Percentiles rank a stretch among this genome's conserved stretches.
These are phyloP conservation scores for Nicotiana rustica DNA, from an alignment of 305 asterid genomes.

Conservation along the genomic window DNA sequence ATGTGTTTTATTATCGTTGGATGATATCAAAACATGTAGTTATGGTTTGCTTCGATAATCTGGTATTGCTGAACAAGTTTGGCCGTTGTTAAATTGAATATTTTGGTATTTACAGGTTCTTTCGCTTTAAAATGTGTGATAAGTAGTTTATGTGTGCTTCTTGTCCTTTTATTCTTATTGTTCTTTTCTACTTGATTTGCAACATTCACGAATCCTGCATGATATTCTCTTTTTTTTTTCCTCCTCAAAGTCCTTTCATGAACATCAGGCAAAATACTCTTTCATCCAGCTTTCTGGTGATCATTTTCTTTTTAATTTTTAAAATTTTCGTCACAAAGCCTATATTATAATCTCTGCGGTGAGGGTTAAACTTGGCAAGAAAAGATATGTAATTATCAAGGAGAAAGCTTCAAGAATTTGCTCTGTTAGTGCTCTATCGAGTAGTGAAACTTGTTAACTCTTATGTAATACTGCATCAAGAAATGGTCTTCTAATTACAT, in stretches of 20 bases:
- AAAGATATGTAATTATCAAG: background rate
- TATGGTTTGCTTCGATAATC: background rate
- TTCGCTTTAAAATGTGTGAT: background rate
- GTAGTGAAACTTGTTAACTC: background rate
- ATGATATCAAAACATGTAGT: background rate
- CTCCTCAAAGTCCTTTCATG: background rate
- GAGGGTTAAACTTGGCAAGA: background rate
- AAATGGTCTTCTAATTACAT: background rate
- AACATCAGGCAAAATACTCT: background rate
- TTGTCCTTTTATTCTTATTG: background rate
- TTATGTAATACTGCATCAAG: background rate
- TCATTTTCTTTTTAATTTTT: background rate
- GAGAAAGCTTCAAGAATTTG: background rate
- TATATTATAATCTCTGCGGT: background rate
- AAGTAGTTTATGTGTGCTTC: background rate
- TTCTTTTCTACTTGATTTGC: background rate
- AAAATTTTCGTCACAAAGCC: background rate
- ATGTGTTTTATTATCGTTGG: background rate
- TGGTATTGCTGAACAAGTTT: background rate
- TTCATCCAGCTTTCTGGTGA: constrained; percentile 15
- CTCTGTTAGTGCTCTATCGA: background rate
- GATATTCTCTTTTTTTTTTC: background rate
- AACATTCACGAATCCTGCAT: background rate
- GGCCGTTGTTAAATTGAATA: background rate
- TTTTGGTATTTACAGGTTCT: background rate